Evolutionary conservation across 2,329 filamentous ascomycete genomes (phyloP), one percentile per base, ranked within the genome.

Genomic region (Purpureocillium takamizusanense): DNA sequence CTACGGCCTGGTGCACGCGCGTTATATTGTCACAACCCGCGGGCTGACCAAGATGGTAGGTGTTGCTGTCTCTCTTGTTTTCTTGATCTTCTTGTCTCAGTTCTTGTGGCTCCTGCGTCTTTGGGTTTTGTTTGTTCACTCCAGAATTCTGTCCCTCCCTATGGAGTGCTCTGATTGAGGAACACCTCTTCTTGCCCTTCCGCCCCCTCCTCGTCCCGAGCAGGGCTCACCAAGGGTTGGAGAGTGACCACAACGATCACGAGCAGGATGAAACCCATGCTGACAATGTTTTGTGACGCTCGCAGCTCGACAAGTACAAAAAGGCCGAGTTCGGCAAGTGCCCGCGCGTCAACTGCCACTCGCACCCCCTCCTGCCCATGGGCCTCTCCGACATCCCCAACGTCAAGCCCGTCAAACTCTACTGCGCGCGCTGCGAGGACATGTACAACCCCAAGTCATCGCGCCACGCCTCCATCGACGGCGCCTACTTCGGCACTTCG

Each of bases 381-480:
- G 92, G 92, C 46, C 83, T 94, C 52, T 86, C 87, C 52, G 92
- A 98, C 64, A 72, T 90, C 3, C 78, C 92, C 45, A 88, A 88
- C 63, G 70, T 81, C 51, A 94, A 89, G 55, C 81, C 90, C 34
- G 92, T 95, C 49, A 97, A 95, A 65, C 84, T 98, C 38, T 98
- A 95, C 75, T 98, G 92, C 65, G 81, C 85, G 35, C 86, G 88
- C 52, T 98, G 92, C 70, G 92, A 98, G 71, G 92, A 98, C 61
- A 83, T 94, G 42, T 98, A 98, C 74, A 97, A 97, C 65, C 92
- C 92, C 33, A 98, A 98, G 63, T 97, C 92, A 4, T 90, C 87
- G 15, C 86, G 92, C 21, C 92, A 98, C 64, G 88, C 89, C 36
- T 77, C 84, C 42, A 95, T 98, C 54, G 92, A 98, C 59, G 92